These are phyloP conservation scores for Biscutella auriculata DNA, from an alignment of 441 rosid genomes.

Conservation along the genomic window DNA sequence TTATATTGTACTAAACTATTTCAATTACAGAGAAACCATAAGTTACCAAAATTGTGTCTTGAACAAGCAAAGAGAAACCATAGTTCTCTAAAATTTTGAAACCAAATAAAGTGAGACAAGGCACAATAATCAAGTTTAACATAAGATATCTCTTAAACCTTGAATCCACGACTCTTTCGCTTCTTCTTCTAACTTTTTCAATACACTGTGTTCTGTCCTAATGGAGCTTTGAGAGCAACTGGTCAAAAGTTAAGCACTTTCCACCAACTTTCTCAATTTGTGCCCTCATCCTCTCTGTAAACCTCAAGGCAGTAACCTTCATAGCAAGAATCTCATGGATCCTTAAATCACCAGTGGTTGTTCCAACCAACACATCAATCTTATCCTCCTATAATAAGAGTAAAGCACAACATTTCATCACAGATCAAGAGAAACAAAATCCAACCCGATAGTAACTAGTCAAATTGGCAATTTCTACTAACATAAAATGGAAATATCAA, in stretches of 20 bases:
- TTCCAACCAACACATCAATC: slow-evolving; percentile 78
- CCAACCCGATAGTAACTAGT: background rate
- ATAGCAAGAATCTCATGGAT: slow-evolving; percentile 69
- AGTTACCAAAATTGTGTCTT: too few species aligned
- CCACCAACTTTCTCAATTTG: slow-evolving; percentile 92
- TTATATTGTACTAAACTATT: too few species aligned
- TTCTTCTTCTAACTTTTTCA: slow-evolving; percentile 79
- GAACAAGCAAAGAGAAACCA: background rate
- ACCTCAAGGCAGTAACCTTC: slow-evolving; percentile 77
- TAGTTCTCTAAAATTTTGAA: background rate
- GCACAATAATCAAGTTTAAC: too few species aligned
- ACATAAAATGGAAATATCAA: too few species aligned
- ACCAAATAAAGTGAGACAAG: background rate
- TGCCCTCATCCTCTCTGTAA: slow-evolving; percentile 80
- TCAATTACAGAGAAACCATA: too few species aligned
- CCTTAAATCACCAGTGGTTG: slow-evolving; percentile 75
- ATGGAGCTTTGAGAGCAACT: slow-evolving; percentile 76
- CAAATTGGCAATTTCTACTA: too few species aligned
- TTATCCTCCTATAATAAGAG: slow-evolving; percentile 51
- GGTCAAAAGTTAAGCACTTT: slow-evolving; percentile 89
- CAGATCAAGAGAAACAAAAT: background rate
- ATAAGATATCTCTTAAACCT: slow-evolving; percentile 39
- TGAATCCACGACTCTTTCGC: slow-evolving; percentile 74
- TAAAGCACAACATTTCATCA: slow-evolving; percentile 27
- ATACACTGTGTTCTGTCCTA: slow-evolving; percentile 97